phyloP scores from a whole-genome alignment of 75 land plant species.

The Adiantum capillusveneris region DNA sequence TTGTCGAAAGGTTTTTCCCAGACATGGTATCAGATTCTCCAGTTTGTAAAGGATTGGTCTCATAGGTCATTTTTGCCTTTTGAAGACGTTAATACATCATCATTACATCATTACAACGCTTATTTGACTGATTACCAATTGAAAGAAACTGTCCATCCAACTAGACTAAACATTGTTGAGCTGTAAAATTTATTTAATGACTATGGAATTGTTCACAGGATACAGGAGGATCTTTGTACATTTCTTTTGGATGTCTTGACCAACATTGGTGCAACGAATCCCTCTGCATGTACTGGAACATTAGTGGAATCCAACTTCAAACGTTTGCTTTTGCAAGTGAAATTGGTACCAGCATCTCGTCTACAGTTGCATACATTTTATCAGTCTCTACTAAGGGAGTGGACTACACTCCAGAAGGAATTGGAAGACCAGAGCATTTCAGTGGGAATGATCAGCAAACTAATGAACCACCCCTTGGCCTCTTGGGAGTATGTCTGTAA shows the following conservation, averaged over 20 bases:
- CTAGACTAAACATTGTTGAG: no score
- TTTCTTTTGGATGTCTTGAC: slow-evolving; percentile 9
- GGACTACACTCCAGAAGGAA: not conserved
- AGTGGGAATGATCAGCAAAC: not conserved
- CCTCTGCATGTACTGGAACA: not conserved
- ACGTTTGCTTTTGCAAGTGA: slow-evolving; percentile 8
- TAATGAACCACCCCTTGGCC: not conserved
- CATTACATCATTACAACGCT: no score
- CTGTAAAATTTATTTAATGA: not conserved
- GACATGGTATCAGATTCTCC: no score
- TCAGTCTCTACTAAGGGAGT: not conserved
- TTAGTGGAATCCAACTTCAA: slow-evolving; percentile 12
- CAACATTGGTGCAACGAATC: not conserved
- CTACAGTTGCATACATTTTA: slow-evolving; percentile 12
- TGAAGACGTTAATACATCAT: no score
- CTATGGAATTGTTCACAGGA: not conserved
- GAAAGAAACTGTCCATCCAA: no score
- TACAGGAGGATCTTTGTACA: slow-evolving; percentile 19
- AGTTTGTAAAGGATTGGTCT: not conserved
- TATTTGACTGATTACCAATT: no score
- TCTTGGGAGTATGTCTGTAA: slow-evolving; percentile 1
- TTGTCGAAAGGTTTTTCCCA: no score
- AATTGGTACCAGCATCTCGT: not conserved
- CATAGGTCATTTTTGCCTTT: not conserved
- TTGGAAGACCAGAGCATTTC: not conserved